Evolutionary conservation across 2,329 filamentous ascomycete species (phyloP).

Genomic region (Lachnellula arida): DNA sequence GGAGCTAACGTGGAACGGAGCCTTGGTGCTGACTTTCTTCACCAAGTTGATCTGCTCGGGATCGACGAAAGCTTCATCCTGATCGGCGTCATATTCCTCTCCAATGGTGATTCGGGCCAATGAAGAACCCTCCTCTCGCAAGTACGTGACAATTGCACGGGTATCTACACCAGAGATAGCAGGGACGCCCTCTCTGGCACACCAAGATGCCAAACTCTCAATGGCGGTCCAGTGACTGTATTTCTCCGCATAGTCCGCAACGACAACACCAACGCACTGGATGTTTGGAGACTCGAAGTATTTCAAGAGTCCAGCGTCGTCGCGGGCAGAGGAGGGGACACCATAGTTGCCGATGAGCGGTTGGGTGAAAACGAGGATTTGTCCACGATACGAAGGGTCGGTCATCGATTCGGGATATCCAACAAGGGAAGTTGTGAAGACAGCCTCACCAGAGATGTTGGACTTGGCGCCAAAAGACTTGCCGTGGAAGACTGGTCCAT

Average conservation of each 20-base stretch:
- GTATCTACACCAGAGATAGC: constrained; percentile 97
- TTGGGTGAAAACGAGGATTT: constrained; percentile 98
- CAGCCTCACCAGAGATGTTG: constrained; percentile 96
- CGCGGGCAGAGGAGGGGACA: constrained; percentile 79
- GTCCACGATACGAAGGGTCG: constrained; percentile 82
- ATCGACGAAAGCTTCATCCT: constrained; percentile 94
- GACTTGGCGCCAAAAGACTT: constrained; percentile 94
- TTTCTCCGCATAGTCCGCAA: constrained; percentile 86
- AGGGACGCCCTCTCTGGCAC: constrained; percentile 89
- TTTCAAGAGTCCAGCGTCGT: constrained; percentile 86
- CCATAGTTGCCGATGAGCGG: constrained; percentile 98
- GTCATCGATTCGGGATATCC: constrained; percentile 96
- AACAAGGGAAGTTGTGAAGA: constrained; percentile 96
- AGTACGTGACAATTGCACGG: constrained; percentile 88
- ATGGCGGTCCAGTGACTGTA: constrained; percentile 99
- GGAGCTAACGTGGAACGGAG: constrained; percentile 91
- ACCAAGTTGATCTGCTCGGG: constrained; percentile 96
- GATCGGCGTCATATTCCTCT: constrained; percentile 96
- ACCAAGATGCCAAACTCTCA: constrained; percentile 90
- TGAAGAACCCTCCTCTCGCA: constrained; percentile 95
- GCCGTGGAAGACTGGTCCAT: constrained; percentile 93
- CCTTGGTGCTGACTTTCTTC: constrained; percentile 94
- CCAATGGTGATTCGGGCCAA: constrained; percentile 91
- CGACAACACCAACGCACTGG: constrained; percentile 91
- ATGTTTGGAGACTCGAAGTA: constrained; percentile 99